These are phyloP conservation scores for Alternaria viburni DNA, from an alignment of 2,329 filamentous ascomycete species.

Conservation along the genomic window DNA sequence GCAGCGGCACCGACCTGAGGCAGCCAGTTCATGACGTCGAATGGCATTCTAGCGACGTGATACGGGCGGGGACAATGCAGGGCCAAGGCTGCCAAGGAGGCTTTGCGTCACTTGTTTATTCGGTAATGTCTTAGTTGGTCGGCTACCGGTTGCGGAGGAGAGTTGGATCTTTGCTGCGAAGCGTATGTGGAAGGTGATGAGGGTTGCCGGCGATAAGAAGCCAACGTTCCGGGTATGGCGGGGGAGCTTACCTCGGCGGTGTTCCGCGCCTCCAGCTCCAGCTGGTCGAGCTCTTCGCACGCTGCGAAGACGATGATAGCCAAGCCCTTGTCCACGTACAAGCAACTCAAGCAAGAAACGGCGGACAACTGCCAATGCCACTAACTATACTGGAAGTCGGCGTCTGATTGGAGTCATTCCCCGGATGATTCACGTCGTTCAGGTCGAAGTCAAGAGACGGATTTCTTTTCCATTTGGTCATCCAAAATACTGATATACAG, in stretches of 20 bases:
- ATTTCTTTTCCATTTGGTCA: background rate
- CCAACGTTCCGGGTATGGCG: background rate
- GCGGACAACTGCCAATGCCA: background rate
- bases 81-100: conserved; percentile 30
- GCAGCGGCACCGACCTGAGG: conserved; percentile 16
- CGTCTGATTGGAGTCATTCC: background rate
- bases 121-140: background rate
- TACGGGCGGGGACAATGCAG: conserved; percentile 22
- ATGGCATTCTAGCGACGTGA: conserved; percentile 10
- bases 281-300: background rate
- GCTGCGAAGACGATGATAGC: background rate
- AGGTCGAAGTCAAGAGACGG: background rate
- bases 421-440: background rate
- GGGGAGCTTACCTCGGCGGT: background rate
- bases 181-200: conserved; percentile 13
- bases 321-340: background rate
- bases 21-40: conserved; percentile 23
- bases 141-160: background rate
- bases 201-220: background rate
- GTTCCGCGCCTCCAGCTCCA: no score
- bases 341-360: background rate
- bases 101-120: conserved; percentile 11
- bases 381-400: background rate
- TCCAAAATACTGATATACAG: background rate
- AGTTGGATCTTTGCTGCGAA: background rate